Percentiles rank a stretch among this genome's conserved stretches.
phyloP scores from a whole-genome alignment of 1,139 yeast genomes.

The Protomyces pachydermus region DNA sequence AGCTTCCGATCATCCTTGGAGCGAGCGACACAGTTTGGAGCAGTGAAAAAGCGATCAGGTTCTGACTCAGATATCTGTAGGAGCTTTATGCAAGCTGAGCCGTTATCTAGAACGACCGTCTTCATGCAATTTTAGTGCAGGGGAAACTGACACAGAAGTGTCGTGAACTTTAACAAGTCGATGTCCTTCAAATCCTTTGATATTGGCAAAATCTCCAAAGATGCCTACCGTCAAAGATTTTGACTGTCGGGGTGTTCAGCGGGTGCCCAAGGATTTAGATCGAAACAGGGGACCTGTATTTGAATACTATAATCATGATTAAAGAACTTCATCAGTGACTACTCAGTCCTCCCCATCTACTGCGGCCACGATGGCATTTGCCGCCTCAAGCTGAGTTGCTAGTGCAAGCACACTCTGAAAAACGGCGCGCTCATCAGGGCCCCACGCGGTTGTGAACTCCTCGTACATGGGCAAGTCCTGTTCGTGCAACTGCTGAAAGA shows the following conservation, averaged over 20 bases:
- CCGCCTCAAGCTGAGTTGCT: constrained; percentile 12
- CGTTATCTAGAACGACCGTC: constrained; percentile 56
- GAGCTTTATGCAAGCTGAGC: constrained; percentile 75
- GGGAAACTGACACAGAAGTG: no score
- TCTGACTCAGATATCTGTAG: constrained; percentile 49
- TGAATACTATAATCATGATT: no score
- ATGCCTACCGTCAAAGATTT: no score
- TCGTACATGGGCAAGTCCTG: constrained; percentile 32
- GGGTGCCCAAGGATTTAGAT: no score
- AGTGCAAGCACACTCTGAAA: constrained; percentile 23
- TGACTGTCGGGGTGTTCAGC: no score
- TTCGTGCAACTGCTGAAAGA: constrained; percentile 41
- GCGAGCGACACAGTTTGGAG: constrained; percentile 66
- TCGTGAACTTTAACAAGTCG: no score
- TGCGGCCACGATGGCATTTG: not conserved
- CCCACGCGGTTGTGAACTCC: constrained; percentile 19
- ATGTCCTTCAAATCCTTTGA: no score
- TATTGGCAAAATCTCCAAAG: no score
- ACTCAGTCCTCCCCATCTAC: no score
- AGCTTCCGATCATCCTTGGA: constrained; percentile 66
- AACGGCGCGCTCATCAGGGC: constrained; percentile 6
- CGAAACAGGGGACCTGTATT: no score
- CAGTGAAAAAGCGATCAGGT: constrained; percentile 36
- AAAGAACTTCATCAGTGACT: no score
- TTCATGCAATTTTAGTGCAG: not conserved